Percentiles rank a stretch among this genome's conserved stretches.
These are phyloP conservation scores for Gremmenia infestans DNA, from an alignment of 2,329 filamentous ascomycete species.

Conservation along the genomic window DNA sequence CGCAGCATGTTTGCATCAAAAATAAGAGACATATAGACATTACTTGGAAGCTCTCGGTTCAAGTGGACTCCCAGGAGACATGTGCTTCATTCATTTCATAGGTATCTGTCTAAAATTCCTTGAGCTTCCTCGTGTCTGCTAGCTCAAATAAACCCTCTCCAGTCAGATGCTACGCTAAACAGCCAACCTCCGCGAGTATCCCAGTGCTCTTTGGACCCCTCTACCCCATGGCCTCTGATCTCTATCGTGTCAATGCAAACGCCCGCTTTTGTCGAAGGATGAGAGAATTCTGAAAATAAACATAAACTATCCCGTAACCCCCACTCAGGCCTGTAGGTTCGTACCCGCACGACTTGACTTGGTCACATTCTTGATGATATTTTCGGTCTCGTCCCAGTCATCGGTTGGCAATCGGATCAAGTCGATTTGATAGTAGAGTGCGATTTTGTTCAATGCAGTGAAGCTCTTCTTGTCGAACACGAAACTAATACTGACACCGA, in stretches of 20 bases:
- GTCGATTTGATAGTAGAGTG: constrained; percentile 72
- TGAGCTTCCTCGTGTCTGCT: neutral
- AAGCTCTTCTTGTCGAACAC: constrained; percentile 83
- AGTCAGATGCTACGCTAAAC: neutral
- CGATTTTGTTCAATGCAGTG: constrained; percentile 73
- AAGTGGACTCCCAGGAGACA: neutral
- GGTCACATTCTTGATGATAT: constrained; percentile 74
- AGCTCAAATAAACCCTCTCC: neutral
- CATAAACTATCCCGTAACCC: neutral
- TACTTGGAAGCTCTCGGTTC: too few species aligned
- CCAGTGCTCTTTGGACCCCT: neutral
- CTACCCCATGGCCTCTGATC: neutral
- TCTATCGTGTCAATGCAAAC: constrained; percentile 5
- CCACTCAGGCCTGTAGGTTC: constrained; percentile 31
- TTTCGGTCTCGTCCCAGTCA: constrained; percentile 89
- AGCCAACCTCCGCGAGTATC: neutral
- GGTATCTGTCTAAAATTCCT: neutral
- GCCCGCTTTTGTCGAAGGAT: constrained; percentile 6
- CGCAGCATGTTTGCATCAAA: neutral
- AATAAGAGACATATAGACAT: neutral
- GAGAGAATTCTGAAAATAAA: neutral
- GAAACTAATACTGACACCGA: constrained; percentile 93
- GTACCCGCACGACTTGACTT: constrained; percentile 62
- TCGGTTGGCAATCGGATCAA: constrained; percentile 75
- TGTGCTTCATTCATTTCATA: neutral